phyloP scores from a whole-genome alignment of 495 filamentous ascomycete species.

The Lasiosphaeria ovina region DNA sequence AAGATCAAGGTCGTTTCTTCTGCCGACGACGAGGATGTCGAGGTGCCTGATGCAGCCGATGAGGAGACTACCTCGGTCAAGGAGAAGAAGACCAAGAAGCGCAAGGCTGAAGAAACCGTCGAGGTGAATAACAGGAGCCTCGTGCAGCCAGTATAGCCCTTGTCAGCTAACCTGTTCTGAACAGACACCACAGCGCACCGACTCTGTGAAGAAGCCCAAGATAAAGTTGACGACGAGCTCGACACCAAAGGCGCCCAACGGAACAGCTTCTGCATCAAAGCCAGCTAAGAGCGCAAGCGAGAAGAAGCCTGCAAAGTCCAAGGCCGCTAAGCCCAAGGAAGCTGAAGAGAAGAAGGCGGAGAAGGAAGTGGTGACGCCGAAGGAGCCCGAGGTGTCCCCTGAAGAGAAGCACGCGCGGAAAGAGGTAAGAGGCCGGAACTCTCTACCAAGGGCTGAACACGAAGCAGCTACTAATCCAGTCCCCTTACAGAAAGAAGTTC shows the following conservation, averaged over 20 bases:
- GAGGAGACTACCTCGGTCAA: conserved; percentile 42
- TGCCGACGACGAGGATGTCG: conserved; percentile 42
- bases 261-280: conserved; percentile 47
- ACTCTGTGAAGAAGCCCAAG: conserved; percentile 66
- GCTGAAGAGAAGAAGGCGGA: conserved; percentile 62
- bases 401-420: conserved; percentile 51
- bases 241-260: conserved; percentile 54
- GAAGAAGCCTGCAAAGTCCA: conserved; percentile 57
- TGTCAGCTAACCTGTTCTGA: conserved; percentile 32
- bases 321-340: conserved; percentile 61
- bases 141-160: conserved; percentile 4
- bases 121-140: conserved; percentile 52
- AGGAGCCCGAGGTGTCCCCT: conserved; percentile 50
- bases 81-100: conserved; percentile 64
- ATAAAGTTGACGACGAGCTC: conserved; percentile 57
- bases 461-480: conserved; percentile 22
- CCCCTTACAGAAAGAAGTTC: conserved; percentile 58
- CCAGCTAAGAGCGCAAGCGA: conserved; percentile 48
- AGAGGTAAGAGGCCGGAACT: conserved; percentile 48
- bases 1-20: conserved; percentile 43
- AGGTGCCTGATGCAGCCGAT: conserved; percentile 60
- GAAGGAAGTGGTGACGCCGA: conserved; percentile 48
- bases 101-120: conserved; percentile 65
- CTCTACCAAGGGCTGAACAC: neutral
- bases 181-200: conserved; percentile 59